phyloP scores from a whole-genome alignment of 495 filamentous ascomycete genomes.

The Neurospora cerealis region DNA sequence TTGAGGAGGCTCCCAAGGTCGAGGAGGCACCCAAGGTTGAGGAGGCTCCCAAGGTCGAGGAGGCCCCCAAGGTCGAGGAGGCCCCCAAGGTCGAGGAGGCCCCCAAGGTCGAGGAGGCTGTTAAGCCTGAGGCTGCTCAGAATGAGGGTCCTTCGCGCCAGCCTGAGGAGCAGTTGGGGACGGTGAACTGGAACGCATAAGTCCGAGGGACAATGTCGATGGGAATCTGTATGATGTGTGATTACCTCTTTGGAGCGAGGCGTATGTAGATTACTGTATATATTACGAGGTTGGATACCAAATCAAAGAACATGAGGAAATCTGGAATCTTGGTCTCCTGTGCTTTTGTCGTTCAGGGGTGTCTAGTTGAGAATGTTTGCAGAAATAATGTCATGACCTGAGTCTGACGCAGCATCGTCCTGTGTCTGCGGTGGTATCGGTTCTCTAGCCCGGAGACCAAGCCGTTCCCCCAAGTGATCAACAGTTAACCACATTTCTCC shows the following conservation, averaged over 20 bases:
- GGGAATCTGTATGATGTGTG: neutral
- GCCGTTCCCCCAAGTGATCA: neutral
- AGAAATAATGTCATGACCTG: neutral
- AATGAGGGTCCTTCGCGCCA: neutral
- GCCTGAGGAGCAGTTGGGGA: neutral
- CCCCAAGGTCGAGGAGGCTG: neutral
- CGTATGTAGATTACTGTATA: neutral
- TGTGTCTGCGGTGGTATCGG: no score
- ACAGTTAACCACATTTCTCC: neutral
- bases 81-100: neutral
- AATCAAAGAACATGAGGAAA: neutral
- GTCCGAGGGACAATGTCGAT: neutral
- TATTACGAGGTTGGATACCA: neutral
- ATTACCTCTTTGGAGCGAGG: neutral
- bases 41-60: neutral
- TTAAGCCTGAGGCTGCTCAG: neutral
- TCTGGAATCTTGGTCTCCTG: neutral
- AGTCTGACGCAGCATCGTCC: neutral
- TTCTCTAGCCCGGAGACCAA: neutral
- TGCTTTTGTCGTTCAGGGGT: no score
- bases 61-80: neutral
- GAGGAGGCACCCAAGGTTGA: no score
- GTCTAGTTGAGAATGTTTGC: neutral
- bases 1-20: neutral
- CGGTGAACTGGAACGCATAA: neutral